Conservation (phyloP, 129 eudicot species). For the Centaurea solstitialis region DNA sequence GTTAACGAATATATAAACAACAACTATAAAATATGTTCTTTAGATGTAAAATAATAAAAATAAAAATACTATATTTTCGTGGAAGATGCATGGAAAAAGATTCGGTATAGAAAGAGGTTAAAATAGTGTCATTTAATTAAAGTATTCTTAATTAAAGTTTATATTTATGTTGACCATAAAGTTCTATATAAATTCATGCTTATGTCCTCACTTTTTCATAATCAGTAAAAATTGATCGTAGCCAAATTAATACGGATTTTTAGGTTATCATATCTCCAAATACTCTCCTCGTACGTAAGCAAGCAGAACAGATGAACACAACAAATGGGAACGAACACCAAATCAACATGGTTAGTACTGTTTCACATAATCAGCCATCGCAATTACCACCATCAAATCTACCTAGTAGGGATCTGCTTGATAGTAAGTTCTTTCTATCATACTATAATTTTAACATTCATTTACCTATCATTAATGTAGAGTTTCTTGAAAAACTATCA, state of each 20-base stretch:
- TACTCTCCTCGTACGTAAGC: not conserved
- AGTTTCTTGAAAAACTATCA: not conserved
- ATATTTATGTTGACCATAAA: not conserved
- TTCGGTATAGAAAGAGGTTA: not conserved
- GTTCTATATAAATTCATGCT: not conserved
- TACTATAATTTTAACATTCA: not conserved
- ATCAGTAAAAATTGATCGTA: not conserved
- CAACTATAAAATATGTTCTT: too few relatives aligned
- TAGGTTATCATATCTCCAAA: not conserved
- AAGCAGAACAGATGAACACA: not conserved
- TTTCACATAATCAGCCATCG: conserved; percentile 2
- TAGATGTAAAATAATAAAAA: too few relatives aligned
- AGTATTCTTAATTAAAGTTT: not conserved
- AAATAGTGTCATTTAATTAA: too few relatives aligned
- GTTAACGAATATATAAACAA: too few relatives aligned
- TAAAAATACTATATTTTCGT: not conserved
- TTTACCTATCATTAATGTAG: not conserved
- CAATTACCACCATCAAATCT: conserved; percentile 11
- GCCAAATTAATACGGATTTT: not conserved
- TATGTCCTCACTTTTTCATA: not conserved
- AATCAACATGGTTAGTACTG: not conserved
- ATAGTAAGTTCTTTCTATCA: not conserved
- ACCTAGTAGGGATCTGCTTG: conserved; percentile 22
- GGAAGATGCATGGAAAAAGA: not conserved
- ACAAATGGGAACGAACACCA: not conserved